Evolutionary conservation across 2,329 filamentous ascomycete species (phyloP).

Genomic region (Penicillium decumbens): DNA sequence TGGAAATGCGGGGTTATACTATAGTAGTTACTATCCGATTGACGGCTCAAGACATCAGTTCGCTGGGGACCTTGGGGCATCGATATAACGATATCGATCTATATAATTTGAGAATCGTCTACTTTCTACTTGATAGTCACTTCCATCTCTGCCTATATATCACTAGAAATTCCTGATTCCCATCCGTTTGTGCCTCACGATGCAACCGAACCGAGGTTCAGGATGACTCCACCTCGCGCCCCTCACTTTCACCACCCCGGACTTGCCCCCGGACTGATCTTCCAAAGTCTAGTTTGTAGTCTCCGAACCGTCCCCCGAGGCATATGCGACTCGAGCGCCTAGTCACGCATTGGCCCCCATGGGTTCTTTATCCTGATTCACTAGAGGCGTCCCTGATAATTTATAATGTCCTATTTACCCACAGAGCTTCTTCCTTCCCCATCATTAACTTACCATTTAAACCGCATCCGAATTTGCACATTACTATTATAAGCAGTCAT

Average conservation of each 20-base stretch:
- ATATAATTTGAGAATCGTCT: too few species aligned
- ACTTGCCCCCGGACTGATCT: not conserved
- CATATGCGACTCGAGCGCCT: not conserved
- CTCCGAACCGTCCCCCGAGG: not conserved
- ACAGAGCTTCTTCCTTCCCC: not conserved
- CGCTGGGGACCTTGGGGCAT: slow-evolving; percentile 8
- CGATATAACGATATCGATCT: not conserved
- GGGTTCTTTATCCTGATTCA: slow-evolving; percentile 2
- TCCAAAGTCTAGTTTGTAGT: not conserved
- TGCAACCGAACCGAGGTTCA: slow-evolving; percentile 9
- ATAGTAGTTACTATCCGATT: too few species aligned
- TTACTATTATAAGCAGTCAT: slow-evolving; percentile 19
- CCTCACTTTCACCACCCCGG: slow-evolving; percentile 3
- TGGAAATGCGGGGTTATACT: slow-evolving; percentile 4
- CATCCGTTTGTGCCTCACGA: not conserved
- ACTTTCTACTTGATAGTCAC: not conserved
- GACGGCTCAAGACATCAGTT: too few species aligned
- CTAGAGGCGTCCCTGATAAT: slow-evolving; percentile 1
- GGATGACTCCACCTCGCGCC: slow-evolving; percentile 8
- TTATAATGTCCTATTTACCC: not conserved
- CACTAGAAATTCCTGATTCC: not conserved
- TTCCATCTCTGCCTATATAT: not conserved
- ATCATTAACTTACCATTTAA: not conserved
- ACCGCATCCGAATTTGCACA: not conserved
- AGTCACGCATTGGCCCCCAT: not conserved